Evolutionary conservation across 139 green algal genomes (phyloP), one percentile per base, ranked within the genome.

Genomic region (Tetraselmis striata): DNA sequence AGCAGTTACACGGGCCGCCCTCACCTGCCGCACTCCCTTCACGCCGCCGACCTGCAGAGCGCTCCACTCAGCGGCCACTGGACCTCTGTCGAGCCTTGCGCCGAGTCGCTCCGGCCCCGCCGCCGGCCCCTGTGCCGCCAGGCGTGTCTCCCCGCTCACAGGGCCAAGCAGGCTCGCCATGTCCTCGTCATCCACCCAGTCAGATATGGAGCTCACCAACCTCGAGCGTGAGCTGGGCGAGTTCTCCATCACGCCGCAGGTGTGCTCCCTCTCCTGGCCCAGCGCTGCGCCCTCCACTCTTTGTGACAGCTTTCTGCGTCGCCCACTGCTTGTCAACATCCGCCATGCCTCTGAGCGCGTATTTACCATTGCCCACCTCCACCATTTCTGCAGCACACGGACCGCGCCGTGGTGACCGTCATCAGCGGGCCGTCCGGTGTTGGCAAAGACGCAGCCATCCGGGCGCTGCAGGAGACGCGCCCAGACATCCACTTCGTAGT

Each of bases 401-500:
- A 67, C 11, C 5, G 45, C 11, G 11, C 94, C 22, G 77, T 96
- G 31, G 89, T 97, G 2, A 32, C 98, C 23, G 89, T 99, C 29
- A 93, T 99, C 78, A 94, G 88, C 76, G 96, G 96, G 0, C 95
- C 95, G 22, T 95, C 90, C 29, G 96, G 96, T n/a, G 96, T 98
- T 24, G 96, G 96, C 79, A 99, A 99, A 83, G 96, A 99, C 86
- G 88, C 94, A 24, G 94, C 98, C 1, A 90, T 99, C 67, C 87
- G 86, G 2, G 28, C 79, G 29, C 84, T 98, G 77, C 92, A 95
- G 79, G 84, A 92, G 77, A 30, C 81, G 18, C 86, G 91, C 0
- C 88, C 90, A 29, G 91, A 98, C 78, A 87, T 99, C 1, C 91
- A 98, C 79, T 98, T 98, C 89, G 94, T 99, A 0, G 94, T 98